Base-by-base conservation (phyloP, 192 early-diverging fungal genomes). In the Thoreauomyces humboldtii region DNA sequence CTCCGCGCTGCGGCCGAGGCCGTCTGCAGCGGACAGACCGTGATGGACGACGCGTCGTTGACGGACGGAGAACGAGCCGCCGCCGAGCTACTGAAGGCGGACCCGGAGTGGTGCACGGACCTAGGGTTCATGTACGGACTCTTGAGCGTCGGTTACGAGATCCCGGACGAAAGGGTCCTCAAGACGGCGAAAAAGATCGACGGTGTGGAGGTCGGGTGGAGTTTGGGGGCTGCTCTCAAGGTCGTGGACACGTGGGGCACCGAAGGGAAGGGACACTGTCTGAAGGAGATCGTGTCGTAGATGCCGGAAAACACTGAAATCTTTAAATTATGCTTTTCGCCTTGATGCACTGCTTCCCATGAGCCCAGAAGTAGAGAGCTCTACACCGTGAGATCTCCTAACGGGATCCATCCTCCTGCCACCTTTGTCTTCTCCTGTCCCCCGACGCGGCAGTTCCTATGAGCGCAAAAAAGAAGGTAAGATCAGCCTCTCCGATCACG, bases 141-240 rank as follows among this genome's bases (percentile, higher is more conserved):
- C 54, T 81, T 98, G 36, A 81, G 78, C 15, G 80, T 83, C 62
- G 96, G 96, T 0, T 96, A 96, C 44, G 89, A 89, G 28, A 82
- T 98, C 55, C 79, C 85, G 4, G 73, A 78, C 21, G 73, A 82
- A 15, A 77, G 92, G 17, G 70, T 77, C 7, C 72, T 98, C 5
- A 86, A 88, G 48, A 87, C 89, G 24, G 87, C 93, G 4, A 91
- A 95, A 71, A 96, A 97, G 81, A 93, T 98, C 54, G 82, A 87
- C 32, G 90, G 85, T 25, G 86, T 92, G 36, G 94, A 98, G 70
- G 95, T 92, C 17, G 96, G 96, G 12, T 98, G 96, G 96, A 92
- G 91, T 71, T 77, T 98, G 38, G 96, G 96, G 28, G 93, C 93
- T 22, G 86, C 94, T 22, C 88, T 98, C 54, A 83, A 89, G 25